Percentiles rank a stretch among this genome's conserved stretches.
These are phyloP conservation scores for Tolypocladium ovalisporum DNA, from an alignment of 2,329 filamentous ascomycete genomes.

Conservation along the genomic window DNA sequence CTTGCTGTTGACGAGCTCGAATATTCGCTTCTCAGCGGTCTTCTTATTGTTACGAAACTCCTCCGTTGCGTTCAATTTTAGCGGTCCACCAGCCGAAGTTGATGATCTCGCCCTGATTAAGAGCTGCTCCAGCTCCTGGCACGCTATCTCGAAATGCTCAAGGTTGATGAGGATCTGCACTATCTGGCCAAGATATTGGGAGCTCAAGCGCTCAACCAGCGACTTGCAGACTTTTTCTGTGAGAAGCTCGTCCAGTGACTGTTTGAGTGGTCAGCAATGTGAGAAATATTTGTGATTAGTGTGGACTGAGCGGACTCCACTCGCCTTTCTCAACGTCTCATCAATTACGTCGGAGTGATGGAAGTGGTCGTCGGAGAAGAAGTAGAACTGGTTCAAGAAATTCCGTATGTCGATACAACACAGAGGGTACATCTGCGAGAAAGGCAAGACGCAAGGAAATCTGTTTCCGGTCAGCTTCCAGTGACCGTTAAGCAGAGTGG, in stretches of 20 bases:
- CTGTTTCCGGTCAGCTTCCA: conserved; percentile 27
- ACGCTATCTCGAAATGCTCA: conserved; percentile 92
- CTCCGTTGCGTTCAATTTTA: conserved; percentile 72
- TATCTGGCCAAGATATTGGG: conserved; percentile 93
- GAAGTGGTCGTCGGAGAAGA: conserved; percentile 94
- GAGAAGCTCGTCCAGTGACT: conserved; percentile 91
- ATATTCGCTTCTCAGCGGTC: conserved; percentile 92
- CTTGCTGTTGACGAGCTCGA: conserved; percentile 96
- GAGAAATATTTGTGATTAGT: not conserved
- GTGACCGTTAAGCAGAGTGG: not conserved
- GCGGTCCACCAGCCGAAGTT: conserved; percentile 66
- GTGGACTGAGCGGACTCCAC: conserved; percentile 3
- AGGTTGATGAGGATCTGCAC: conserved; percentile 97
- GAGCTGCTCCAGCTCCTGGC: conserved; percentile 76
- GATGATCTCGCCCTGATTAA: conserved; percentile 78
- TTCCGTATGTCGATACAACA: conserved; percentile 98
- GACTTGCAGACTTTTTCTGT: conserved; percentile 85
- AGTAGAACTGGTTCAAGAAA: conserved; percentile 96
- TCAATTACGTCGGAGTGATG: conserved; percentile 85
- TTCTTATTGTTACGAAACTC: conserved; percentile 87
- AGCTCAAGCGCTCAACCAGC: conserved; percentile 76
- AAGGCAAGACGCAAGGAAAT: conserved; percentile 91
- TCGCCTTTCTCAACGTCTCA: conserved; percentile 70
- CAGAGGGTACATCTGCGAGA: conserved; percentile 97
- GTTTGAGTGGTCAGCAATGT: not conserved